Base-by-base conservation (phyloP, 768 basidiomycete genomes). In the Boletus vermiculosoides region DNA sequence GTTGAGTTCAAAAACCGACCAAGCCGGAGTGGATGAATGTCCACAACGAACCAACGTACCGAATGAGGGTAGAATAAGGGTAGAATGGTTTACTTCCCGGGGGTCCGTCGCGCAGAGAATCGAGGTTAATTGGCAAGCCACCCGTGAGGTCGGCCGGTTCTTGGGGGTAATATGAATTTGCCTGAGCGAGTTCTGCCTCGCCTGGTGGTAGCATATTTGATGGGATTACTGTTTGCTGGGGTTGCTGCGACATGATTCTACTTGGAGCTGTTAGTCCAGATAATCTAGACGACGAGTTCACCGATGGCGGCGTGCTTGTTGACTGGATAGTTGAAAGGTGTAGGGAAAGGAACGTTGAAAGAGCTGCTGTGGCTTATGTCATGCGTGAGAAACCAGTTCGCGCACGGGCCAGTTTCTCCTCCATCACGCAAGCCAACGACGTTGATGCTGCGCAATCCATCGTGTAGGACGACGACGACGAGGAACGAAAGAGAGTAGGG, bases 61-160 rank as follows among this genome's bases (percentile, higher is more conserved):
- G 85, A 66, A 94, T 94, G 52, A 94, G 83, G 34, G 91, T 94
- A 4, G 91, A 93, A 69, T 94, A 94, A 3, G 91, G 92, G 66
- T 94, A 94, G 66, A 93, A 92, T 7, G 91, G 91, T 71, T 94
- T 94, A 70, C 85, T 90, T 46, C 92, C 91, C 8, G 92, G 90
- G 3, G 91, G 92, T 0, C 92, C 90, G 67, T 94, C 91, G 52
- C 91, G 80, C 54, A 93, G 78, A 4, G 91, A 92, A 71, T 92
- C 90, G 25, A 93, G 86, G 67, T 90, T 93, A 66, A 93, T 90
- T 50, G 90, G 90, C 33, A 92, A 78, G 23, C 90, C 90, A 23
- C 90, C 90, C 9, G 89, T 89, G 59, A 92, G 80, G 77, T 92
- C 90, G 66, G 80, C 86, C 59, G 86, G 85, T 60, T 82, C 82